These are phyloP conservation scores for Chaetomidium leptoderma DNA, from an alignment of 495 filamentous ascomycete genomes.

Conservation along the genomic window DNA sequence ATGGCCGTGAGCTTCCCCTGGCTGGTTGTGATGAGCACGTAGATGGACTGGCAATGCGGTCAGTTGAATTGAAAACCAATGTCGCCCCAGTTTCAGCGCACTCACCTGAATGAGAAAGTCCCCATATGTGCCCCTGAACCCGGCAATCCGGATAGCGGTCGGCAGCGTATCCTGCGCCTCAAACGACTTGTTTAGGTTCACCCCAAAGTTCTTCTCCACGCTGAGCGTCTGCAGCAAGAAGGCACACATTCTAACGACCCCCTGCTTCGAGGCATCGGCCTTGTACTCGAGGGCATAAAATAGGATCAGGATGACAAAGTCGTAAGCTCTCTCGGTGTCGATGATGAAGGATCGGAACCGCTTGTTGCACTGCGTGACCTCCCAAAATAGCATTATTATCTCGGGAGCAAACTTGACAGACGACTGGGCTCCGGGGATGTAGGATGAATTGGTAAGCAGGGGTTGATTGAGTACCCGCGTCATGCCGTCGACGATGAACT, in stretches of 20 bases:
- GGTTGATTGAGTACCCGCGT: conserved; percentile 89
- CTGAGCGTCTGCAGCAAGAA: conserved; percentile 95
- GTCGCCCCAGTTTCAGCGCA: conserved; percentile 13
- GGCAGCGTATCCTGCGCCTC: conserved; percentile 87
- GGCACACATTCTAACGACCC: conserved; percentile 91
- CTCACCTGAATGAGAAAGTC: conserved; percentile 90
- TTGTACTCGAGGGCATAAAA: conserved; percentile 92
- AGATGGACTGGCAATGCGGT: conserved; percentile 66
- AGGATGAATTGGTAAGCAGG: conserved; percentile 79
- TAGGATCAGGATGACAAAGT: conserved; percentile 84
- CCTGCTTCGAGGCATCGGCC: conserved; percentile 80
- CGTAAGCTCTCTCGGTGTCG: conserved; percentile 87
- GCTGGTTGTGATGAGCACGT: conserved; percentile 84
- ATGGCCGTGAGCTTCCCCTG: conserved; percentile 88
- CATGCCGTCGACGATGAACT: conserved; percentile 96
- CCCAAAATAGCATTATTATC: conserved; percentile 98
- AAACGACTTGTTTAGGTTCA: conserved; percentile 83
- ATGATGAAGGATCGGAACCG: conserved; percentile 95
- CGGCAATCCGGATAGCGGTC: conserved; percentile 67
- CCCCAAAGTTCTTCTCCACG: conserved; percentile 85
- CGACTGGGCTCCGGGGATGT: conserved; percentile 81
- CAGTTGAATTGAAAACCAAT: conserved; percentile 22
- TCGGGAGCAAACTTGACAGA: conserved; percentile 86
- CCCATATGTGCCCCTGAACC: conserved; percentile 86
- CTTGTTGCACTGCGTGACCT: conserved; percentile 95